A percentile compares a stretch with the other conserved stretches of the same genome.
phyloP scores from a whole-genome alignment of 2,329 filamentous ascomycete genomes.

The Graphilbum sp. region DNA sequence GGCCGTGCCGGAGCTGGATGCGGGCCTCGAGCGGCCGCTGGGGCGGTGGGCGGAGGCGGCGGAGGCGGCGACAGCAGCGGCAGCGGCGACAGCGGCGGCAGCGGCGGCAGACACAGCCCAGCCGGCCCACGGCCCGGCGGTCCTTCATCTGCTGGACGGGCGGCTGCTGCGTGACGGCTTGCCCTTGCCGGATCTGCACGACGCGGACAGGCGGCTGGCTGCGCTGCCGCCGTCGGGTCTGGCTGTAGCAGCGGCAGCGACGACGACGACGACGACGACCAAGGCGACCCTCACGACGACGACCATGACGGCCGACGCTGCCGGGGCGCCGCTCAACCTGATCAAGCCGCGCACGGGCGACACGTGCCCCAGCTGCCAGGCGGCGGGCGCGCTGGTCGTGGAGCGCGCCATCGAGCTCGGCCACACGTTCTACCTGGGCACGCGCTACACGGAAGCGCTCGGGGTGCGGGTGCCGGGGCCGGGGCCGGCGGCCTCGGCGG shows the following conservation, averaged over 20 bases:
- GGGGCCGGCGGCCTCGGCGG: background rate
- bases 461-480: constrained; percentile 31
- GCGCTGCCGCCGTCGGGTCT: too few species aligned
- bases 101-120: constrained; percentile 6
- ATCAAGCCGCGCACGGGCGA: constrained; percentile 52
- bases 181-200: too few species aligned
- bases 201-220: too few species aligned
- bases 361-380: constrained; percentile 51
- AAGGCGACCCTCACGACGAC: too few species aligned
- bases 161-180: constrained; percentile 7
- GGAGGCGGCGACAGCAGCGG: constrained; percentile 11
- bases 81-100: too few species aligned
- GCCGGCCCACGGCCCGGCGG: constrained; percentile 4
- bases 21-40: constrained; percentile 42
- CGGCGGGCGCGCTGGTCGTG: constrained; percentile 40
- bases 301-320: background rate
- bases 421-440: constrained; percentile 89
- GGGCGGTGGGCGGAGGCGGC: constrained; percentile 24
- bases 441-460: constrained; percentile 57
- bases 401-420: constrained; percentile 74
- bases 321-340: constrained; percentile 37
- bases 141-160: constrained; percentile 21
- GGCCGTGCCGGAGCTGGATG: constrained; percentile 50
- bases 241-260: too few species aligned
- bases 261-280: too few species aligned